These are phyloP conservation scores for Dovyalis caffra DNA, from an alignment of 345 rosid genomes.

Conservation along the genomic window DNA sequence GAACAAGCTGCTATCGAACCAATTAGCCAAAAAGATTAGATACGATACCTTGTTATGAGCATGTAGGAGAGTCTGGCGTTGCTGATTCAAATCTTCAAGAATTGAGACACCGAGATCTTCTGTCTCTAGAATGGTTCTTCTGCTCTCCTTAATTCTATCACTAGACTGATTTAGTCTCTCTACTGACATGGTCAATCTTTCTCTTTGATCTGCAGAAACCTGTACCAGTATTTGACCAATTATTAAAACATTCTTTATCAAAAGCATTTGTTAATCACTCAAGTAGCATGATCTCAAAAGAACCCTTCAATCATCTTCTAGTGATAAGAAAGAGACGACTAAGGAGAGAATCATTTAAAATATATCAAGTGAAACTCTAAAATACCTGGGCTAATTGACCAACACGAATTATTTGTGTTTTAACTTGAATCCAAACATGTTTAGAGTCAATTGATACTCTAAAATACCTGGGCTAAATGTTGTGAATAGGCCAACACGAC, in stretches of 20 bases:
- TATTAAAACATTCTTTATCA: constrained; percentile 4
- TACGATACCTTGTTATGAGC: constrained; percentile 64
- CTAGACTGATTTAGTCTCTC: constrained; percentile 65
- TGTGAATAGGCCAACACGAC: not conserved
- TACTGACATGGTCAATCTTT: constrained; percentile 73
- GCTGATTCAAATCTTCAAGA: constrained; percentile 89
- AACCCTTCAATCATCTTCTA: constrained; percentile 3
- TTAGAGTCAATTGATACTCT: not conserved
- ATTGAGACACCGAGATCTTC: constrained; percentile 96
- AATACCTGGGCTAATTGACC: not conserved
- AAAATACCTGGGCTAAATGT: not conserved
- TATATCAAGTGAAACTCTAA: not conserved
- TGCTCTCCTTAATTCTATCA: constrained; percentile 80
- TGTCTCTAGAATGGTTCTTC: constrained; percentile 87
- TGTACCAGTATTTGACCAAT: constrained; percentile 8
- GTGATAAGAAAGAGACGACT: not conserved
- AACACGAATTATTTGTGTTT: not conserved
- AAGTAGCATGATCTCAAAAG: not conserved
- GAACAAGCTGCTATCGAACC: too few relatives aligned
- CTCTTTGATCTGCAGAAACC: constrained; percentile 78
- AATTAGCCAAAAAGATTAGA: too few relatives aligned
- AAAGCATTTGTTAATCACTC: not conserved
- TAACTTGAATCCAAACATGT: not conserved
- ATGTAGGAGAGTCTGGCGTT: constrained; percentile 79
- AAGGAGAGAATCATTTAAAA: not conserved